Base-by-base conservation (phyloP, 83 land plant species). In the Picea abies region DNA sequence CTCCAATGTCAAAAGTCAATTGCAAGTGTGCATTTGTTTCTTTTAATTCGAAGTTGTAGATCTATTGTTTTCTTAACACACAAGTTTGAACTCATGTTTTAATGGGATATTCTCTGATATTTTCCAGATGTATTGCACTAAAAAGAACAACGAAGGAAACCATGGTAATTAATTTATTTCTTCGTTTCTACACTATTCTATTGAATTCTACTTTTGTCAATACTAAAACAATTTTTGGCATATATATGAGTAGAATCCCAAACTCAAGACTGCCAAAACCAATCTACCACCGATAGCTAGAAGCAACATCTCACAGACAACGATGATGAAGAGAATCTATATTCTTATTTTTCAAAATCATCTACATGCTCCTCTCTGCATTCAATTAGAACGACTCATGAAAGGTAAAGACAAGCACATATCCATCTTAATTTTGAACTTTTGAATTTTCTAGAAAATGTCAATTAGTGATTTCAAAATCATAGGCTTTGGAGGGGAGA, bases 1-100 rank as follows among this genome's bases (percentile, higher is more conserved):
- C 12, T 86, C 92, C 37, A 92, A 91, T 82, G 93, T 91, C 23
- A 91, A 91, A 77, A 91, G 92, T 82, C 93, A 91, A 47, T 87
- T 91, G 1, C 93, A 91, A 88, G 93, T 90, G 12, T 49, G 56
- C 56, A 49, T 10, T 49, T 10, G 56, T 92, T 68, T 4, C 0
- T 77, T 29, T 60, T 26, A 16, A 72, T 44, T 72, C n/a, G 1
- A 32, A 6, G 29, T 6, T 68, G 29, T 19, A 32, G 41, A 5
- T 16, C 0, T 17, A 4, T 3, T 35, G 17, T 5, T 35, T 25
- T 70, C n/a, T n/a, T 3, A 72, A 10, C 11, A 49, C 8, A 37
- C 6, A 72, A 2, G 14, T 25, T 25, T n/a, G 32, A 29, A 10
- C 37, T 9, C 23, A 20, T 10, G 3, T 3, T 7, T 23, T 20